Evolutionary conservation across 2,329 filamentous ascomycete genomes (phyloP), one percentile per base, ranked within the genome.

Genomic region (Huntiella decipiens): DNA sequence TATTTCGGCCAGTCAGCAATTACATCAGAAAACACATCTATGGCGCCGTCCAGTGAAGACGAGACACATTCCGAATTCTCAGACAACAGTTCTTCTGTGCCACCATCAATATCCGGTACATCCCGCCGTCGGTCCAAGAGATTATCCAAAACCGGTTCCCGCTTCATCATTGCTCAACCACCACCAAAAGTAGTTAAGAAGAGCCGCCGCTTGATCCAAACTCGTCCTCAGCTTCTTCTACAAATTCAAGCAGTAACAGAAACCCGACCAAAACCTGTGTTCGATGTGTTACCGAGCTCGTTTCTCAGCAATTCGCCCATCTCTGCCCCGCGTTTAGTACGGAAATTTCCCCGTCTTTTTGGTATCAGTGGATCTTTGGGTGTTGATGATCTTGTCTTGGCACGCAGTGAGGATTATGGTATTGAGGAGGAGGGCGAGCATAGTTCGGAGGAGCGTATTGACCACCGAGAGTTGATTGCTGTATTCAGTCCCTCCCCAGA

Each of bases 271-370:
- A 67, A 68, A 44, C 82, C 82, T 1, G 71, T 74, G 3, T 75
- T 83, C 52, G 82, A 88, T 53, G 73, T 84, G n/a, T 70, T 85
- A 37, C 79, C 81, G 0, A 74, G 77, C 2, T 73, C 71, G n/a
- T 64, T 71, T 11, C 63, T 79, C 36, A 62, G 69, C 39, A 61
- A 70, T 50, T 62, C 68, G 44, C 66, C 68, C 52, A 74, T 74
- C 48, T 47, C 49, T n/a, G 67, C 76, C 16, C 70, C 76, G 4
- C 66, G 68, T 13, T 60, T 82, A 17, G 65, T 70, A 2, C 72
- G 74, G 54, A 68, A 68, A 5, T 78, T 78, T 51, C 74, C 78
- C 1, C 69, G 72, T 5, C 66, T 82, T 42, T 78, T 82, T 54
- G 67, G 70, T 44, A 69, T 70, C 16, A 76, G 74, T 54, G 72